Evolutionary conservation across 495 filamentous ascomycete species (phyloP), one percentile per base, ranked within the genome.

Genomic region (Choiromyces venosus): DNA sequence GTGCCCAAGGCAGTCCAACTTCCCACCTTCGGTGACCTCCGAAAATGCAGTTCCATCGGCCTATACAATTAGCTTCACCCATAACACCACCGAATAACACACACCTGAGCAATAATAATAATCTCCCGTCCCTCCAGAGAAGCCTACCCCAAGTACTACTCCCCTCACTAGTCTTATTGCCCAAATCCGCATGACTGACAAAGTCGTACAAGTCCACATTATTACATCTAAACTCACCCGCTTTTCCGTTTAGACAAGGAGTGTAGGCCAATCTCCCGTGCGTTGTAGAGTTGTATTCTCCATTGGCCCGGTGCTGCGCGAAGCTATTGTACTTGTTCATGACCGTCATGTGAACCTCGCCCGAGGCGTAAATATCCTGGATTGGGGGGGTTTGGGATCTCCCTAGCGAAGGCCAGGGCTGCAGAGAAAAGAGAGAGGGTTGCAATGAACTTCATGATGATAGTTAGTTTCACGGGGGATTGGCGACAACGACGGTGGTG

Each of bases 121-220:
- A 89, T 86, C 71, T 89, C 87, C 18, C 87, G 85, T n/a, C 86
- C 87, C n/a, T 84, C 82, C 0, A 78, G 75, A 10, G 84, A 86
- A 1, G 88, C 89, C 87, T 88, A 88, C 87, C 87, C 83, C 85
- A 85, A 36, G 76, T 77, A 29, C 74, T 78, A 61, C 78, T 82
- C 35, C 83, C 83, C 42, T 83, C 80, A 6, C 81, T 82, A 71
- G 78, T 82, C 56, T 72, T 76, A 71, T 83, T 86, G 19, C 87
- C 86, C 4, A 89, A 81, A 64, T 84, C 83, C 0, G 82, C 82
- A 78, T 89, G 87, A 39, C 79, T 81, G 40, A 83, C 74, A 78
- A 89, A 89, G 76, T 87, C 84, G 78, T 85, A 86, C 64, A 88
- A 82, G 77, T 89, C 87, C 38, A 88, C 79, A 77, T 86, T 85